These are phyloP conservation scores for Yamadazyma taylorii DNA, from an alignment of 1,139 yeast genomes.

Conservation along the genomic window DNA sequence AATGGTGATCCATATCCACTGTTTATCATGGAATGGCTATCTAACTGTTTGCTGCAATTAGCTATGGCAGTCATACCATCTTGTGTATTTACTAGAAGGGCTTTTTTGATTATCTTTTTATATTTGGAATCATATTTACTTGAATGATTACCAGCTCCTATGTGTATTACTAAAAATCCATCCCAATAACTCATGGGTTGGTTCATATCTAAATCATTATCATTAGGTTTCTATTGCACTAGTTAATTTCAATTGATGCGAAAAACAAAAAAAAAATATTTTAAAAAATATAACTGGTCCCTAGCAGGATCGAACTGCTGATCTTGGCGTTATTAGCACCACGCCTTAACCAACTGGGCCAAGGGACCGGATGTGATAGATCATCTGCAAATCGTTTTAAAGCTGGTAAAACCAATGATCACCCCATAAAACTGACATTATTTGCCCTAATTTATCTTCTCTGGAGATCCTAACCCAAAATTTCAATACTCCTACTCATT, in stretches of 20 bases:
- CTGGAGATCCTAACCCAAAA: too few species aligned
- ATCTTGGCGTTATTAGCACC: slow-evolving; percentile 86
- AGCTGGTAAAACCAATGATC: not conserved
- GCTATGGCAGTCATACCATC: slow-evolving; percentile 10
- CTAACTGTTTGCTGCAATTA: slow-evolving; percentile 33
- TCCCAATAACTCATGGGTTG: too few species aligned
- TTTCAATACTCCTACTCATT: too few species aligned
- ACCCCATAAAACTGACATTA: not conserved
- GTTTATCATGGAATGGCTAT: slow-evolving; percentile 47
- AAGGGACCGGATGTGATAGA: slow-evolving; percentile 73
- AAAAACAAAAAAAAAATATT: too few species aligned
- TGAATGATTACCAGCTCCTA: slow-evolving; percentile 44
- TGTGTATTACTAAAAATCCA: slow-evolving; percentile 26
- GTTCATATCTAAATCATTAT: too few species aligned
- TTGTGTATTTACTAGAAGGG: slow-evolving; percentile 16
- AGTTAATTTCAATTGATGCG: too few species aligned
- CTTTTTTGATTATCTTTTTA: slow-evolving; percentile 22
- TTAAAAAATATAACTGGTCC: slow-evolving; percentile 47
- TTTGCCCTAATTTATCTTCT: not conserved
- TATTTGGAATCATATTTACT: slow-evolving; percentile 17
- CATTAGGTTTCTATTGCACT: too few species aligned
- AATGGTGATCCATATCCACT: slow-evolving; percentile 60
- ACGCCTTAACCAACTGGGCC: slow-evolving; percentile 92
- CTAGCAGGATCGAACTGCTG: slow-evolving; percentile 88
- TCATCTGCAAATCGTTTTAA: too few species aligned